Evolutionary conservation across 345 rosid genomes (phyloP).

Genomic region (Conringia planisiliqua): DNA sequence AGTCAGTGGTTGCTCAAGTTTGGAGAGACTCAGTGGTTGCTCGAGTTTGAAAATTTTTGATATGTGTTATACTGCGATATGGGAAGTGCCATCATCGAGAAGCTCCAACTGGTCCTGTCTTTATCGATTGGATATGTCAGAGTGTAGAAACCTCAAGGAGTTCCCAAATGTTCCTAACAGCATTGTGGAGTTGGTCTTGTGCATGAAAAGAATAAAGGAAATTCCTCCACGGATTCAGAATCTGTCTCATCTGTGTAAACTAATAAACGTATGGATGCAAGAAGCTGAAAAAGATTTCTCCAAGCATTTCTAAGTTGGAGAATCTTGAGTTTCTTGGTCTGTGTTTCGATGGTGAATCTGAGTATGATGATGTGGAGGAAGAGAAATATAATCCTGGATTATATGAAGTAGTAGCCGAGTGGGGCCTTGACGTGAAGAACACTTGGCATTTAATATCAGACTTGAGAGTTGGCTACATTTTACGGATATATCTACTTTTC

Average conservation of each 20-base stretch:
- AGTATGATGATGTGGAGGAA: not conserved
- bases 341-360: too few relatives aligned
- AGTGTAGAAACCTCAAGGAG: conserved; percentile 2
- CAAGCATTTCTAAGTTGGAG: conserved; percentile 15
- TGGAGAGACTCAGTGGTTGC: conserved; percentile 16
- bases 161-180: conserved; percentile 23
- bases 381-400: not conserved
- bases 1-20: too few relatives aligned
- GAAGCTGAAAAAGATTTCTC: not conserved
- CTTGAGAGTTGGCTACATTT: too few relatives aligned
- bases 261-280: not conserved
- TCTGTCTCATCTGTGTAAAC: not conserved
- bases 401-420: not conserved
- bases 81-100: conserved; percentile 16
- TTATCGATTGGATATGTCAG: not conserved
- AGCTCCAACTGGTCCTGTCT: not conserved
- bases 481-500: not conserved
- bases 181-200: not conserved
- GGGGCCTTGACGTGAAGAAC: not conserved
- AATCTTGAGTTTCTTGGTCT: not conserved
- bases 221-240: conserved; percentile 3
- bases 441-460: not conserved
- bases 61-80: not conserved
- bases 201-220: not conserved
- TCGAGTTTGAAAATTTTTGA: not conserved